Base-by-base conservation (phyloP, 371 early-diverging fungal genomes). In the Mycotypha africana region DNA sequence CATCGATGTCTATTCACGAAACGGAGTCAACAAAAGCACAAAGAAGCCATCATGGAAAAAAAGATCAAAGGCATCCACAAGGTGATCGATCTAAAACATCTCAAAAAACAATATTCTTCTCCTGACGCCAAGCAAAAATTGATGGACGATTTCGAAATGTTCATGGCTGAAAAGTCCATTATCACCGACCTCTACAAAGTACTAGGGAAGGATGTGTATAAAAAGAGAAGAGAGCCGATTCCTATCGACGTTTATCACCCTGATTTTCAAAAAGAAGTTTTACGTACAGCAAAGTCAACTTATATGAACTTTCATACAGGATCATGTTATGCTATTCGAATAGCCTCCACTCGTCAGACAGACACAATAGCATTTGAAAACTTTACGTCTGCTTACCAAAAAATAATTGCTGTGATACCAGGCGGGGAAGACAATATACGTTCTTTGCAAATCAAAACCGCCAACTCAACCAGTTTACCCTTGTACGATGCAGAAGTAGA, bases 191-290 rank as follows among this genome's bases (percentile, higher is more conserved):
- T 97, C 47, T 90, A 93, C 9, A 76, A 80, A 49, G 36, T 87
- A n/a, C 59, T 97, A 25, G 95, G 95, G 12, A 89, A 85, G 62
- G 77, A 82, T 46, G 90, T 95, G 49, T 95, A 88, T 58, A 62
- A 76, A 55, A 85, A 84, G 65, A 89, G 92, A 76, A 70, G 75
- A 45, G 79, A 84, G 35, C 95, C 95, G 3, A 81, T 83, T 14
- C 85, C 91, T 1, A 82, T 96, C 10, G 76, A 89, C 58, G 45
- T 95, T 51, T 72, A 62, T 17, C 69, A 66, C 43, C 62, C 64
- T 3, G 77, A 84, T 31, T 49, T 92, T 21, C 77, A 79, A 59
- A 68, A 66, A 32, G 93, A 92, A 62, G 66, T 95, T 47, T 62
- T 72, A 36, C 66, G 70, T 43, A 89, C 89, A 10, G 60, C 83